phyloP scores from a whole-genome alignment of 2,329 filamentous ascomycete genomes.

The Lasiodiplodia gonubiensis region DNA sequence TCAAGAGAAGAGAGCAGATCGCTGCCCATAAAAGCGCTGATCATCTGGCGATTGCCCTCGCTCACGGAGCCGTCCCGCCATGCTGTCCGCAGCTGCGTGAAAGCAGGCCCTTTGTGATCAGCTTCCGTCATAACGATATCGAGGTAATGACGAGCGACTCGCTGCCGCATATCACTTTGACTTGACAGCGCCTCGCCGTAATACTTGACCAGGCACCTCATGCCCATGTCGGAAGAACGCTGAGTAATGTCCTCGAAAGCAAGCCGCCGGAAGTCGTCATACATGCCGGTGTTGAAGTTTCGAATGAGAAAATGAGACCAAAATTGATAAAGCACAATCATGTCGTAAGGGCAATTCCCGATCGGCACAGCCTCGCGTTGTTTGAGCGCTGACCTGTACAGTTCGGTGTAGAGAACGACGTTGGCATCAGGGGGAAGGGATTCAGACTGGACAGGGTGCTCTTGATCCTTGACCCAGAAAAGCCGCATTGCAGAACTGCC shows the following conservation, averaged over 20 bases:
- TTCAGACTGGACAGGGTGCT: conserved; percentile 47
- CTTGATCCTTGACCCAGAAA: conserved; percentile 59
- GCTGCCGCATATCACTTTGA: conserved; percentile 57
- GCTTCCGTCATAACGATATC: conserved; percentile 58
- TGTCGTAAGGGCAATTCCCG: conserved; percentile 59
- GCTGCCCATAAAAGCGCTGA: conserved; percentile 58
- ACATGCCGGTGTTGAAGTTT: conserved; percentile 78
- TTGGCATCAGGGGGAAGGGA: conserved; percentile 51
- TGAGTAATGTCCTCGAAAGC: conserved; percentile 68
- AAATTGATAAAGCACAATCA: conserved; percentile 73
- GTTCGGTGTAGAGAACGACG: conserved; percentile 56
- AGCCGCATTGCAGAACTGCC: conserved; percentile 35
- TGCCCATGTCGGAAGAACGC: conserved; percentile 60
- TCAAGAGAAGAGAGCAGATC: conserved; percentile 61
- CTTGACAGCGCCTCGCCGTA: conserved; percentile 65
- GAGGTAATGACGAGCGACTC: conserved; percentile 62
- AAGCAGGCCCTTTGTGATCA: conserved; percentile 51
- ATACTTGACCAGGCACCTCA: conserved; percentile 68
- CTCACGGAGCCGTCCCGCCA: conserved; percentile 62
- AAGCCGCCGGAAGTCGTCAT: conserved; percentile 72
- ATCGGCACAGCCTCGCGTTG: conserved; percentile 54
- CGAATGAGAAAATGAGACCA: conserved; percentile 75
- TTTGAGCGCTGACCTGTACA: conserved; percentile 56
- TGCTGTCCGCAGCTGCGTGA: conserved; percentile 58
- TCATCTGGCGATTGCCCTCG: conserved; percentile 62